phyloP scores from a whole-genome alignment of 148 eudicot species.

The Silene conica region DNA sequence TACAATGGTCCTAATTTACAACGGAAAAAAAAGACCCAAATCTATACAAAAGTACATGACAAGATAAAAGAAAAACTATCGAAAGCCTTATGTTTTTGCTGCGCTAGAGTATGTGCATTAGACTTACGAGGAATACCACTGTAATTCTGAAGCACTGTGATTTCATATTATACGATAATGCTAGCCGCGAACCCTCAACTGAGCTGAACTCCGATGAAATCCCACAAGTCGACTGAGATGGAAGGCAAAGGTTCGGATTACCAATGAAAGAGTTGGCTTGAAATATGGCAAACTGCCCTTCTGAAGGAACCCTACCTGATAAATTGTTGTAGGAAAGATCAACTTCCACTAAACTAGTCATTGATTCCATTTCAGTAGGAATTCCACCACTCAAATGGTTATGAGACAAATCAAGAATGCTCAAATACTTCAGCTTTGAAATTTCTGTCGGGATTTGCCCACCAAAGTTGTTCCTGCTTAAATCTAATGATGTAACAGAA shows the following conservation, averaged over 20 bases:
- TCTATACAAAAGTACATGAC: neutral
- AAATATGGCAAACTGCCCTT: constrained; percentile 33
- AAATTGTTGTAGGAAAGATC: constrained; percentile 56
- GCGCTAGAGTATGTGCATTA: constrained; percentile 1
- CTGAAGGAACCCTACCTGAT: constrained; percentile 37
- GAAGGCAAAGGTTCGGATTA: constrained; percentile 42
- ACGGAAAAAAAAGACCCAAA: neutral
- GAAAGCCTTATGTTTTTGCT: neutral
- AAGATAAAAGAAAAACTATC: neutral
- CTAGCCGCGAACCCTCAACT: constrained; percentile 8
- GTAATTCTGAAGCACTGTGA: neutral
- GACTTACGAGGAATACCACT: neutral
- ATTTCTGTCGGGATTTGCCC: constrained; percentile 39
- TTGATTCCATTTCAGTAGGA: constrained; percentile 36
- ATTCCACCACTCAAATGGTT: constrained; percentile 41
- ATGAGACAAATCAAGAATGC: constrained; percentile 41
- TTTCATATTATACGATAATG: neutral
- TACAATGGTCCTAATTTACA: neutral
- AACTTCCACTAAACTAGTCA: constrained; percentile 40
- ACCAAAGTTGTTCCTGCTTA: constrained; percentile 41
- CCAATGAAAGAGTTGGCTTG: constrained; percentile 27
- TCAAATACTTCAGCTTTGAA: constrained; percentile 25
- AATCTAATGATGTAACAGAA: constrained; percentile 35
- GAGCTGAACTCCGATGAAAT: constrained; percentile 9
- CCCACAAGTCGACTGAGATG: constrained; percentile 14